These are phyloP conservation scores for Syncephalastrum racemosum DNA, from an alignment of 371 early-diverging fungal genomes.

Conservation along the genomic window DNA sequence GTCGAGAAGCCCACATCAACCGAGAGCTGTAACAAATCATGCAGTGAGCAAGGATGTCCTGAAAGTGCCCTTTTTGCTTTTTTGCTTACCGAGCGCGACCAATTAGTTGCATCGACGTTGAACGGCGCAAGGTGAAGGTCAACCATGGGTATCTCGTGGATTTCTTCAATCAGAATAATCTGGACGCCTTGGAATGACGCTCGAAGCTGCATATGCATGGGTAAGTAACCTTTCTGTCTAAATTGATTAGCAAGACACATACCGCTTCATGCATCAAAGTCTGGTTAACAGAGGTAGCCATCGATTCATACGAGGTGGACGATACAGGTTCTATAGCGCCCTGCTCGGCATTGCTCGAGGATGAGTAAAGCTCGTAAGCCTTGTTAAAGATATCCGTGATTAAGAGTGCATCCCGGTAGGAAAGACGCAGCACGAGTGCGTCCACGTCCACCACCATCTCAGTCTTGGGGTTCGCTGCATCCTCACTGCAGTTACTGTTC, in stretches of 20 bases:
- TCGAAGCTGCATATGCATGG: constrained; percentile 33
- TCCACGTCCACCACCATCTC: constrained; percentile 62
- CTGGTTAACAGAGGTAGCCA: constrained; percentile 12
- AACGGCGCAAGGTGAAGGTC: constrained; percentile 82
- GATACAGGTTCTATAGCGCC: not conserved
- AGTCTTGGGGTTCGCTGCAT: constrained; percentile 19
- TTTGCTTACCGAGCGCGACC: constrained; percentile 69
- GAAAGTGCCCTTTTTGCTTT: not conserved
- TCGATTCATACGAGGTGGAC: not conserved
- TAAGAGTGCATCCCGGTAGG: constrained; percentile 84
- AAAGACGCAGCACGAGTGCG: constrained; percentile 67
- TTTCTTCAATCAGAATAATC: constrained; percentile 88
- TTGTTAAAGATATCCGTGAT: constrained; percentile 83
- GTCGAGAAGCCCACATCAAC: constrained; percentile 72
- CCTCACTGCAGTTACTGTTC: constrained; percentile 52
- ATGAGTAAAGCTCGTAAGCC: constrained; percentile 58
- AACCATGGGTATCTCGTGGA: constrained; percentile 89
- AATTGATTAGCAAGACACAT: not conserved
- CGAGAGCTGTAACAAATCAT: constrained; percentile 46
- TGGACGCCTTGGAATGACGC: constrained; percentile 75
- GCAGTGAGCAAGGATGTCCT: not conserved
- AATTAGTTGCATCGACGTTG: constrained; percentile 78
- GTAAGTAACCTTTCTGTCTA: not conserved
- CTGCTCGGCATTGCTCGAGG: not conserved
- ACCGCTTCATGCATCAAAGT: constrained; percentile 22